These are phyloP conservation scores for Boletellus ananiceps DNA, from an alignment of 768 basidiomycete genomes.

Conservation along the genomic window DNA sequence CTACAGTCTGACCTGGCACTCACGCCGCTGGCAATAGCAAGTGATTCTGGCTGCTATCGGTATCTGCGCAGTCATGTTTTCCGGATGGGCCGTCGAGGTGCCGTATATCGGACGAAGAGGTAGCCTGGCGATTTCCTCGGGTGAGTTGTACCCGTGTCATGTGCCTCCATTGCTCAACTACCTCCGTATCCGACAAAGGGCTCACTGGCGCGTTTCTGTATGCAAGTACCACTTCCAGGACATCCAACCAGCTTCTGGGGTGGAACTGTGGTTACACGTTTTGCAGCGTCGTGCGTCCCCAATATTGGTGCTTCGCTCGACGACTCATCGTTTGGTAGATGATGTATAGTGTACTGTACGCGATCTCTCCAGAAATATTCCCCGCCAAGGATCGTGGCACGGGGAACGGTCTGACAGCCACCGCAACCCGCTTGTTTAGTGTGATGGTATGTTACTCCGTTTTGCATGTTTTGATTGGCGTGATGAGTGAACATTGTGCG, in stretches of 20 bases:
- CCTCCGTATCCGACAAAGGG: conserved; percentile 6
- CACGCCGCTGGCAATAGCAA: conserved; percentile 40
- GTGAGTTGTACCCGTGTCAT: conserved; percentile 36
- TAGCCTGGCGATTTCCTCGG: conserved; percentile 58
- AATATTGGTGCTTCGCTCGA: background rate
- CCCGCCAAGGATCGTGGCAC: conserved; percentile 71
- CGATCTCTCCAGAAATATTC: conserved; percentile 65
- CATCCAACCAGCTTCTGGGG: conserved; percentile 61
- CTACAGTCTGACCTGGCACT: background rate
- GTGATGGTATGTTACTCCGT: conserved; percentile 47
- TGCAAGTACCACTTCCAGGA: conserved; percentile 42
- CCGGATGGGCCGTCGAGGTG: conserved; percentile 66
- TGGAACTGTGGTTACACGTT: conserved; percentile 82
- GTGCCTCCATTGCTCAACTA: conserved; percentile 40
- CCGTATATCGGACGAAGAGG: conserved; percentile 63
- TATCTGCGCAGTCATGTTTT: conserved; percentile 66
- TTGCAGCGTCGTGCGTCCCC: conserved; percentile 46
- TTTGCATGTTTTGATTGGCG: background rate
- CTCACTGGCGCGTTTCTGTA: conserved; percentile 39
- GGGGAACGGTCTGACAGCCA: conserved; percentile 60
- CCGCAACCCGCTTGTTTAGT: conserved; percentile 60
- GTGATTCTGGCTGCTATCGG: conserved; percentile 65
- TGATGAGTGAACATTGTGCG: background rate
- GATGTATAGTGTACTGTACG: conserved; percentile 76
- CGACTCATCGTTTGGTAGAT: conserved; percentile 37